Evolutionary conservation across 352 stramenopile genomes (phyloP).

Genomic region (Globisporangium sylvaticum): DNA sequence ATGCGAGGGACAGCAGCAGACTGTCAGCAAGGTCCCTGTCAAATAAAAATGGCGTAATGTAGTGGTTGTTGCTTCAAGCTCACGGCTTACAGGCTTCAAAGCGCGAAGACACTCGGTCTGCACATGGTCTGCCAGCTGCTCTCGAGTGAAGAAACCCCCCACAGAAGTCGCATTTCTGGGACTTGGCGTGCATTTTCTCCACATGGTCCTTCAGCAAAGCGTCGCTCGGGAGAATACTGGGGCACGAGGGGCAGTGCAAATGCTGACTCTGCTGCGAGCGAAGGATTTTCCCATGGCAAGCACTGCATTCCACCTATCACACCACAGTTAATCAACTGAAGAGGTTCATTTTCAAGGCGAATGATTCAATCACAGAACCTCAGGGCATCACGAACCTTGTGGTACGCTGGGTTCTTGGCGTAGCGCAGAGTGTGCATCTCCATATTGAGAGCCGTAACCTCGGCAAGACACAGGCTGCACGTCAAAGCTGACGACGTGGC

Average conservation of each 20-base stretch:
- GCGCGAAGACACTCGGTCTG: slow-evolving; percentile 21
- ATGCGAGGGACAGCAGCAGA: not conserved
- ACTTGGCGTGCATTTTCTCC: slow-evolving; percentile 17
- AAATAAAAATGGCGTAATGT: not conserved
- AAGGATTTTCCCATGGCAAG: slow-evolving; percentile 33
- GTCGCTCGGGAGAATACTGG: slow-evolving; percentile 17
- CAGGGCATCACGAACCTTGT: slow-evolving; percentile 27
- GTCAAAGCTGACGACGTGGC: not conserved
- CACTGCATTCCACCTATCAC: slow-evolving; percentile 34
- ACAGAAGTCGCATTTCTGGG: slow-evolving; percentile 28
- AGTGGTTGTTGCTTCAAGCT: not conserved
- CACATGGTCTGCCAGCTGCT: slow-evolving; percentile 20
- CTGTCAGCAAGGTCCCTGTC: not conserved
- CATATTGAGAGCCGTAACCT: slow-evolving; percentile 26
- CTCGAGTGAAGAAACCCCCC: slow-evolving; percentile 23
- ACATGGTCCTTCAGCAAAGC: slow-evolving; percentile 18
- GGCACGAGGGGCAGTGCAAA: slow-evolving; percentile 38
- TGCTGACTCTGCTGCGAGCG: slow-evolving; percentile 27
- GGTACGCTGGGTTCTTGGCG: slow-evolving; percentile 38
- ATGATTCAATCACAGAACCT: too few species aligned
- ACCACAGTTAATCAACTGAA: too few species aligned
- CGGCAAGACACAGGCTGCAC: slow-evolving; percentile 32
- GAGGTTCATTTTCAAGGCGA: too few species aligned
- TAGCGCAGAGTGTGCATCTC: slow-evolving; percentile 46
- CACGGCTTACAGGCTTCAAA: slow-evolving; percentile 22